Evolutionary conservation across 2,329 filamentous ascomycete species (phyloP).

Genomic region (Penicillium sp.): DNA sequence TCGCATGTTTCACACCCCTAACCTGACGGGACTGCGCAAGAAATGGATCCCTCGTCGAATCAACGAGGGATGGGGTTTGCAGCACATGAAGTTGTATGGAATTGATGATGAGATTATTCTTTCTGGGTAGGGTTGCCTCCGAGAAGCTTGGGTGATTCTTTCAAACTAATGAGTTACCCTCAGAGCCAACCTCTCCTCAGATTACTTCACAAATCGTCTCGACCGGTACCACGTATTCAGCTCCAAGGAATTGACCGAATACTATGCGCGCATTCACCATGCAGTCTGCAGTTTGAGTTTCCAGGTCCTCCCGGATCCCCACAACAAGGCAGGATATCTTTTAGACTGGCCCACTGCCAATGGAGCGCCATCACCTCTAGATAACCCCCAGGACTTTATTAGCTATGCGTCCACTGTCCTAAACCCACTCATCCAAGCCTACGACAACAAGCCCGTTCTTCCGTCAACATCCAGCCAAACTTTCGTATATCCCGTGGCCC

Average conservation of each 20-base stretch:
- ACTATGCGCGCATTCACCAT: conserved; percentile 78
- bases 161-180: conserved; percentile 15
- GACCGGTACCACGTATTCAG: conserved; percentile 93
- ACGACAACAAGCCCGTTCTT: conserved; percentile 36
- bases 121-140: conserved; percentile 66
- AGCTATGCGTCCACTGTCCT: conserved; percentile 69
- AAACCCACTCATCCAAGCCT: conserved; percentile 65
- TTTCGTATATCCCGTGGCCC: conserved; percentile 81
- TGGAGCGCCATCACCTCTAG: conserved; percentile 73
- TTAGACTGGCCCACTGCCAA: conserved; percentile 77
- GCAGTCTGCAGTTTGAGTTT: conserved; percentile 83
- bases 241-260: conserved; percentile 76
- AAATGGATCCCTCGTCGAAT: conserved; percentile 83
- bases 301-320: conserved; percentile 64
- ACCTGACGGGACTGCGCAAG: conserved; percentile 85
- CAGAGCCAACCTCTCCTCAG: conserved; percentile 82
- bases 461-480: conserved; percentile 61
- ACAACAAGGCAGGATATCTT: conserved; percentile 53
- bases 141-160: too few relatives aligned
- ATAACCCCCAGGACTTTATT: conserved; percentile 71
- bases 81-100: conserved; percentile 99
- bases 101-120: conserved; percentile 94
- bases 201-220: conserved; percentile 96
- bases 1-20: conserved; percentile 97
- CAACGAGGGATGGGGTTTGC: conserved; percentile 97